Conservation (phyloP, 2,329 filamentous ascomycete genomes). For the Fusarium avenaceum region DNA sequence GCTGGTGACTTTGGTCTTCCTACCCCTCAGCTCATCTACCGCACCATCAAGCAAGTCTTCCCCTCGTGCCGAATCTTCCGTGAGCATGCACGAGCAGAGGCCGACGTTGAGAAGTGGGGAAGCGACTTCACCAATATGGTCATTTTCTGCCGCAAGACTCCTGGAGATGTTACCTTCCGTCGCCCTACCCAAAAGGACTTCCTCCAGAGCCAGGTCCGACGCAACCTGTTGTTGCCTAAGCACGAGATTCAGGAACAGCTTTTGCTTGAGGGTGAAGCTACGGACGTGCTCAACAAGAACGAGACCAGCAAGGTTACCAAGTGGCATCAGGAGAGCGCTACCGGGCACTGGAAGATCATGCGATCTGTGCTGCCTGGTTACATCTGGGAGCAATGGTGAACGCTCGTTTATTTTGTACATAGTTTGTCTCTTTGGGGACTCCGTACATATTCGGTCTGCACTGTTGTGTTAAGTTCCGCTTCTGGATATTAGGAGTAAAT, state of each 20-base stretch:
- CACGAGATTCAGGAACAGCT: slow-evolving; percentile 73
- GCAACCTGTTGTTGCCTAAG: slow-evolving; percentile 77
- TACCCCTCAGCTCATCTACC: slow-evolving; percentile 81
- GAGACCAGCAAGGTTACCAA: slow-evolving; percentile 75
- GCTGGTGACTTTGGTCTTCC: slow-evolving; percentile 87
- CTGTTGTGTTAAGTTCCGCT: slow-evolving; percentile 19
- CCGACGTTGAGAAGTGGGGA: slow-evolving; percentile 61
- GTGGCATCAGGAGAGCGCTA: slow-evolving; percentile 81
- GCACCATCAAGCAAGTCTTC: slow-evolving; percentile 86
- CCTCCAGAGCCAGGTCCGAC: slow-evolving; percentile 77
- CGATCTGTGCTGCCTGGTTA: slow-evolving; percentile 79
- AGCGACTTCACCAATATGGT: slow-evolving; percentile 95
- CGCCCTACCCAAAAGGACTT: slow-evolving; percentile 74
- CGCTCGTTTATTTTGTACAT: slow-evolving; percentile 1
- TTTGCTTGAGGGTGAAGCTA: slow-evolving; percentile 61
- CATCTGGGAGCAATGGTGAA: slow-evolving; percentile 86
- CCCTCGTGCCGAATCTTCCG: slow-evolving; percentile 93
- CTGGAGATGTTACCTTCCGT: slow-evolving; percentile 72
- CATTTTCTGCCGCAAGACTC: slow-evolving; percentile 85
- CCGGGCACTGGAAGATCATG: slow-evolving; percentile 95
- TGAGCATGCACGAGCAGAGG: slow-evolving; percentile 72
- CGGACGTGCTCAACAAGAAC: slow-evolving; percentile 70
- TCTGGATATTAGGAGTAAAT: slow-evolving; percentile 13
- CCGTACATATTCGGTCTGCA: slow-evolving; percentile 5
- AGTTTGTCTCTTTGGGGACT: neutral